Evolutionary conservation across 768 basidiomycete species (phyloP).

Genomic region (Termitomyces sp.): DNA sequence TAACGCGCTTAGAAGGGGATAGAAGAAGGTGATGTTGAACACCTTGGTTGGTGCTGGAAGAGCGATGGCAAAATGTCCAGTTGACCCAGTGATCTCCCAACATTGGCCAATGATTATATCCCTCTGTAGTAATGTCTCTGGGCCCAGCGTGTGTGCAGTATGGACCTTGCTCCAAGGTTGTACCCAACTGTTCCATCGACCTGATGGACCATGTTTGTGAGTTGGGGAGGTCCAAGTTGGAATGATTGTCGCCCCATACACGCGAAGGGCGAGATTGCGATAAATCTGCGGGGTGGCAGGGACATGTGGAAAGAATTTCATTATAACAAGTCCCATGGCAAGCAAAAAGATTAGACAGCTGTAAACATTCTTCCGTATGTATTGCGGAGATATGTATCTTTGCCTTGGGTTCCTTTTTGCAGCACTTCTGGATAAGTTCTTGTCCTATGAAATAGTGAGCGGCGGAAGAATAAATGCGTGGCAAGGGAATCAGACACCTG

Average conservation of each 20-base stretch:
- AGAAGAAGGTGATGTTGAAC: not conserved
- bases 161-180: not conserved
- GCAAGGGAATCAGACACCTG: not conserved
- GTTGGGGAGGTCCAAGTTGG: not conserved
- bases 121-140: not conserved
- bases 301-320: not conserved
- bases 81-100: not conserved
- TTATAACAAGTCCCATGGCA: not conserved
- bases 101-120: not conserved
- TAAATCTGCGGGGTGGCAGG: not conserved
- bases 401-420: not conserved
- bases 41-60: not conserved
- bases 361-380: not conserved
- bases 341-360: not conserved
- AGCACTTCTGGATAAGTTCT: not conserved
- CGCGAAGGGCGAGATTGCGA: not conserved
- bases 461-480: not conserved
- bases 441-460: not conserved
- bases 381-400: not conserved
- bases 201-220: not conserved
- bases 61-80: not conserved
- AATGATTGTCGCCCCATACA: not conserved
- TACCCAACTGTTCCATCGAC: not conserved
- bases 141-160: not conserved
- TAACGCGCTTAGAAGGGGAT: not conserved